Conservation (phyloP, 2,329 filamentous ascomycete genomes). For the Incumbomyces lentus region DNA sequence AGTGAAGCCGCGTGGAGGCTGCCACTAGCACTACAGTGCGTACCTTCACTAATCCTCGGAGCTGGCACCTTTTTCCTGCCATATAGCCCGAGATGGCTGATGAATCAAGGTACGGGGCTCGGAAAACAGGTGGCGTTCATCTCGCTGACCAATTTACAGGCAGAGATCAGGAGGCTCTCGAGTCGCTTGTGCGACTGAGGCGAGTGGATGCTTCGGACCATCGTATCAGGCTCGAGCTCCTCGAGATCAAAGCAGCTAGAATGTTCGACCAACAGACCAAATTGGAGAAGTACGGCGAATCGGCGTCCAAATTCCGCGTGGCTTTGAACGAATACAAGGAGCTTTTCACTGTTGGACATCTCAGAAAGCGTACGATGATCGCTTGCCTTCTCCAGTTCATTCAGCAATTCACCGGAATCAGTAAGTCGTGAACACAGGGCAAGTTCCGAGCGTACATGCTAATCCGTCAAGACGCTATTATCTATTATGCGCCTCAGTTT, state of each 20-base stretch:
- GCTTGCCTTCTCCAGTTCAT: conserved; percentile 5
- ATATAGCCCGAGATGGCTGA: conserved; percentile 65
- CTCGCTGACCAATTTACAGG: too few species aligned
- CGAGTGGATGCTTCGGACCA: conserved; percentile 53
- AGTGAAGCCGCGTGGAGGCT: conserved; percentile 62
- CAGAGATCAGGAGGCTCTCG: too few species aligned
- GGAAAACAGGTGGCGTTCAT: too few species aligned
- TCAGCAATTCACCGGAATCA: conserved; percentile 5
- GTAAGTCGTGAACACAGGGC: neutral
- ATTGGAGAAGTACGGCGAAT: conserved; percentile 46
- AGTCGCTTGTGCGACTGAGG: conserved; percentile 32
- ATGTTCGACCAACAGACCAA: conserved; percentile 66
- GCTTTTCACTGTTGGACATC: neutral
- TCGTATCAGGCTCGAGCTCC: conserved; percentile 61
- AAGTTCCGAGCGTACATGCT: neutral
- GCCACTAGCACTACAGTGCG: conserved; percentile 61
- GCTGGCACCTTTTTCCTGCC: conserved; percentile 68
- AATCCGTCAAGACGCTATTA: neutral
- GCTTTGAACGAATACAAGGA: conserved; percentile 55
- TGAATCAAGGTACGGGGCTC: conserved; percentile 34
- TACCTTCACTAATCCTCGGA: conserved; percentile 55
- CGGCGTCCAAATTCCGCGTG: conserved; percentile 26
- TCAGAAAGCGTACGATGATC: neutral
- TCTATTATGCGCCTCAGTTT: too few species aligned
- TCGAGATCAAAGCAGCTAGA: conserved; percentile 70